Evolutionary conservation across 2,329 filamentous ascomycete genomes (phyloP), one percentile per base, ranked within the genome.

Genomic region (Cercospora zeina): DNA sequence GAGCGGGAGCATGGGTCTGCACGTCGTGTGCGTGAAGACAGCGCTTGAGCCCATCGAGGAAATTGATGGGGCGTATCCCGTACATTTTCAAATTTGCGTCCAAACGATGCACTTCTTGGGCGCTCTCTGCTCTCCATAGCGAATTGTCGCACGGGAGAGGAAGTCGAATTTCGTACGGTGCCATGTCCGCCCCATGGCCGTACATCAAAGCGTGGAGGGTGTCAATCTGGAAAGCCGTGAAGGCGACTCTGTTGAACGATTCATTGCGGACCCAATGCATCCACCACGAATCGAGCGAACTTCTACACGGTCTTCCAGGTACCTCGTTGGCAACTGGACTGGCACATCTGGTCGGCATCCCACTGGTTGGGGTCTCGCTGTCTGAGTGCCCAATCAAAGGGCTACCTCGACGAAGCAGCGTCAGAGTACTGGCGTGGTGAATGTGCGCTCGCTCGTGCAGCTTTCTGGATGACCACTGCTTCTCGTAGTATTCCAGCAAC

Each of bases 201-300:
- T 97, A 97, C 91, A 97, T 96, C 27, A 91, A 95, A 1, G 92
- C 91, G 74, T 97, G 93, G 1, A 92, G 92, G 6, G 91, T 96
- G 74, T 97, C 93, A 68, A 97, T 88, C 39, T 96, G 86, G 71
- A 97, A 97, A 0, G 93, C 93, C 0, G 89, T 90, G 77, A 96
- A 97, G 0, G 92, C 93, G 3, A 90, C 91, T 61, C 93, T 85
- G 27, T 91, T 83, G 1, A 91, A 96, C 1, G 92, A 89, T 74
- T 97, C 93, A 55, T 91, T 93, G 10, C 88, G 90, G 67, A 96
- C 93, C 93, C 93, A 97, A 68, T 91, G 89, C 69, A 90, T 88
- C 93, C 93, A 97, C 83, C 91, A 95, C 16, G 61, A 49, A 19
- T 66, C 61, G 1, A 59, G 54, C 13, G 55, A 37, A 37, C 37